Percentiles rank a stretch among this genome's conserved stretches.
Conservation (phyloP, 345 rosid genomes). For the Turnera subulata region DNA sequence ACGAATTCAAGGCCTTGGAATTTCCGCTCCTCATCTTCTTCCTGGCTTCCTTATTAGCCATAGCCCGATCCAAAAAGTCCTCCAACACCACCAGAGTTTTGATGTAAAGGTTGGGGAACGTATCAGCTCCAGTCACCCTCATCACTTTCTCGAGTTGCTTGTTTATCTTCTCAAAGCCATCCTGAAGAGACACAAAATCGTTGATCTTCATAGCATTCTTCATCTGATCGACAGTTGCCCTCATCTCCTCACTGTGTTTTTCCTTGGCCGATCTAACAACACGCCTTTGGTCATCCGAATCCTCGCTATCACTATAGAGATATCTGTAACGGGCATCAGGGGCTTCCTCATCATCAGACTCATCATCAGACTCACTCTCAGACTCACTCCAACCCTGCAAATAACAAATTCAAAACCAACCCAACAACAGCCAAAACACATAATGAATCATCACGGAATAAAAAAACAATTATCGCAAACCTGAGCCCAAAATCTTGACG, state of each 20-base stretch:
- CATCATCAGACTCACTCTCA: conserved; percentile 52
- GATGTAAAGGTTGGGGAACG: conserved; percentile 63
- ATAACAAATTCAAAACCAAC: neutral
- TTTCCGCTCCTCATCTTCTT: conserved; percentile 96
- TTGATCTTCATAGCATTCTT: conserved; percentile 93
- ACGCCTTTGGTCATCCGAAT: conserved; percentile 60
- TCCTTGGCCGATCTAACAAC: conserved; percentile 87
- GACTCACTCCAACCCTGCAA: conserved; percentile 60
- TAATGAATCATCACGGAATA: neutral
- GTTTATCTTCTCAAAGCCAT: conserved; percentile 78
- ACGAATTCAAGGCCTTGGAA: conserved; percentile 87
- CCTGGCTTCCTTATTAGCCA: conserved; percentile 92
- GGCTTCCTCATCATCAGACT: conserved; percentile 31
- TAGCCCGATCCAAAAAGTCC: conserved; percentile 69
- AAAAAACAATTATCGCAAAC: conserved; percentile 25
- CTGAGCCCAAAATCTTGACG: conserved; percentile 62
- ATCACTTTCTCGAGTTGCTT: conserved; percentile 94
- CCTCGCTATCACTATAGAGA: conserved; percentile 68
- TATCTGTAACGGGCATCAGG: conserved; percentile 41
- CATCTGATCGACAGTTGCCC: conserved; percentile 62
- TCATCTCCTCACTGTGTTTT: conserved; percentile 85
- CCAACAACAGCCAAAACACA: neutral
- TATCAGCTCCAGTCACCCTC: conserved; percentile 72
- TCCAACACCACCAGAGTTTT: conserved; percentile 85
- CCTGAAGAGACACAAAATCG: conserved; percentile 86